Percentiles rank a stretch among this genome's conserved stretches.
Conservation (phyloP, 2,329 filamentous ascomycete genomes). For the Monilinia polystroma region DNA sequence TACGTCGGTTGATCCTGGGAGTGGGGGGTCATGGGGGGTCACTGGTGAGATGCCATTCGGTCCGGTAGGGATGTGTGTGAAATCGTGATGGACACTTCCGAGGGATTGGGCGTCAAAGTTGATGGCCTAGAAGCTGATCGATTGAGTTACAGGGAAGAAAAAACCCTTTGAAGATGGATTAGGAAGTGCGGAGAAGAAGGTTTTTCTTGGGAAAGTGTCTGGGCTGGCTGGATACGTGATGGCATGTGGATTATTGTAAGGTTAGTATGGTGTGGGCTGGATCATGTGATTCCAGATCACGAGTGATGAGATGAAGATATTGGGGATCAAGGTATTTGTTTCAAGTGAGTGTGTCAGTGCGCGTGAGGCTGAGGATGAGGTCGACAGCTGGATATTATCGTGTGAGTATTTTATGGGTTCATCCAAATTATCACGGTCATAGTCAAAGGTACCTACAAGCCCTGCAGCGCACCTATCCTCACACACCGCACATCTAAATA, state of each 20-base stretch:
- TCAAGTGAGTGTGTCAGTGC: no score
- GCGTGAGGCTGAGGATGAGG: no score
- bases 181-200: constrained; percentile 5
- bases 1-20: not conserved
- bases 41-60: constrained; percentile 1
- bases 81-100: not conserved
- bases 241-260: not conserved
- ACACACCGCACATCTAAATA: not conserved
- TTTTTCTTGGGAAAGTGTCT: not conserved
- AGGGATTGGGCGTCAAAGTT: not conserved
- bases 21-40: not conserved
- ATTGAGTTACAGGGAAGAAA: not conserved
- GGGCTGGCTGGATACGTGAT: no score
- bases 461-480: not conserved
- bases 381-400: no score
- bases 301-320: not conserved
- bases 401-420: not conserved
- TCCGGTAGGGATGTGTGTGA: not conserved
- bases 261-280: not conserved
- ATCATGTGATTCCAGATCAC: constrained; percentile 7
- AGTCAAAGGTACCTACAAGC: not conserved
- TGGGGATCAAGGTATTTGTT: no score
- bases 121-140: not conserved
- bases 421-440: not conserved
- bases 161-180: not conserved